These are phyloP conservation scores for Polysphondylium violaceum DNA, from an alignment of 78 protist genomes.

Conservation along the genomic window DNA sequence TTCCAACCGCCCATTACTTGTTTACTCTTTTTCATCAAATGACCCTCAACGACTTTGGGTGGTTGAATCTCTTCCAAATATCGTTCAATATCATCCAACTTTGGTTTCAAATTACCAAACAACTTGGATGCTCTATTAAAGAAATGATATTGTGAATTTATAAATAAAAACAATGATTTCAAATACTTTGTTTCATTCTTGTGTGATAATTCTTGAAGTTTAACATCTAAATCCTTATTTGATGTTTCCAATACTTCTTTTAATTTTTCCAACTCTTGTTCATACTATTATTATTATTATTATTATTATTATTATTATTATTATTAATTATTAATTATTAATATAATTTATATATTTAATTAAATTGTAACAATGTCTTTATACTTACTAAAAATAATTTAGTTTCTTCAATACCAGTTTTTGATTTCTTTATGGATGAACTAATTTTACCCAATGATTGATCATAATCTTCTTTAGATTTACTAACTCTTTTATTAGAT, in stretches of 20 bases:
- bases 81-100: constrained; percentile 48
- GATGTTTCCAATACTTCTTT: constrained; percentile 42
- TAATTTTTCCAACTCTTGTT: constrained; percentile 65
- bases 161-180: constrained; percentile 41
- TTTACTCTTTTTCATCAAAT: constrained; percentile 65
- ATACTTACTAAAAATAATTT: constrained; percentile 11
- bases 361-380: neutral
- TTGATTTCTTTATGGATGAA: constrained; percentile 57
- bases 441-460: constrained; percentile 51
- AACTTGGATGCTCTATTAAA: constrained; percentile 55
- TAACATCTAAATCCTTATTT: constrained; percentile 59
- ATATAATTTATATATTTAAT: neutral
- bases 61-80: constrained; percentile 71
- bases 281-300: constrained; percentile 10
- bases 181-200: constrained; percentile 71
- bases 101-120: constrained; percentile 50
- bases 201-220: constrained; percentile 52
- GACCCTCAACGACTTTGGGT: constrained; percentile 81
- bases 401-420: constrained; percentile 49
- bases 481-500: constrained; percentile 65
- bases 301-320: too few relatives aligned
- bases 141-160: constrained; percentile 64
- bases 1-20: constrained; percentile 86
- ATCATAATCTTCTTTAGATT: constrained; percentile 67
- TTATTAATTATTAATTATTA: neutral